Base-by-base conservation (phyloP, 495 filamentous ascomycete genomes). In the Penicillium salamii region DNA sequence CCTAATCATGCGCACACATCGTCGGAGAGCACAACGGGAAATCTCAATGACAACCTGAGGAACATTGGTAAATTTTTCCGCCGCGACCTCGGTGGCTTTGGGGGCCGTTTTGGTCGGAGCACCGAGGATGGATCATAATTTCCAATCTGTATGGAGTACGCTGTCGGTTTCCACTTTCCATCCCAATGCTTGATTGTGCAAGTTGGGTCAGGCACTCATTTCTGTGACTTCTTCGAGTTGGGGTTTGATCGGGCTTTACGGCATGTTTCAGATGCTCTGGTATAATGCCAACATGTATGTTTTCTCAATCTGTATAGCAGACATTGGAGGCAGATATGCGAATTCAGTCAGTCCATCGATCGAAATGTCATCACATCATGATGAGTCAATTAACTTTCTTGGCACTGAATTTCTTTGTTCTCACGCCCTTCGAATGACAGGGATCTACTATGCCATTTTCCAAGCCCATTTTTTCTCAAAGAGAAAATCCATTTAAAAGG, bases 21-120 rank as follows among this genome's bases (percentile, higher is more conserved):
- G 19, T 61, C 54, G 15, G 63, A 61, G 17, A 62, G 53, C 47
- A 68, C 76, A 15, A 68, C 78, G 6, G 78, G 74, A 3, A 87
- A 86, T 33, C 75, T 96, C 46, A 92, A 95, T 58, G 90, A 95
- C 69, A 96, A 96, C 66, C 59, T 96, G 67, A 90, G 87, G 77
- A 95, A 88, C 67, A 87, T 98, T 64, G 93, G 93, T 3, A 96
- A 93, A 69, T 96, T 98, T 70, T 97, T 98, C 72, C 82, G 86
- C 41, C 70, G 92, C 45, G 93, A 98, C 72, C 80, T 92, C 24
- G 87, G 89, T 31, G 85, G 86, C 3, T 83, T 97, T 67, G 86
- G 89, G 8, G 81, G 86, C 8, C 71, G 88, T 52, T 91, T 93
- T 68, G 80, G 78, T 1, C 60, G 69, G 20, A 58, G 65, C 8